These are phyloP conservation scores for Cutaneotrichosporon sp. DNA, from an alignment of 1,284 basidiomycete species.

Conservation along the genomic window DNA sequence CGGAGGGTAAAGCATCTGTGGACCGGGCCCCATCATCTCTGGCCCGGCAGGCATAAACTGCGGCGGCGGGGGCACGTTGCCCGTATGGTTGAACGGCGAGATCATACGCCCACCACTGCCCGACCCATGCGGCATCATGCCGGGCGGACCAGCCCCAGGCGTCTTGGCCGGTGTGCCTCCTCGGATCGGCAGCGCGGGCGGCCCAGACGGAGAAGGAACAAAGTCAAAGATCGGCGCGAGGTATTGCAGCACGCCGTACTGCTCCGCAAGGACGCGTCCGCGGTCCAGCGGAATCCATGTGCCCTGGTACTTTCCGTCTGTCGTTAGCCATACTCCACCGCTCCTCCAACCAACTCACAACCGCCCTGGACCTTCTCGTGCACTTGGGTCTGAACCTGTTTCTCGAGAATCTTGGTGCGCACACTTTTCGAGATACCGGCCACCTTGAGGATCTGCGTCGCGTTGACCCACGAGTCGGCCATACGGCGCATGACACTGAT, in stretches of 20 bases:
- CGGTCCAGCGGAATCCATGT: slow-evolving; percentile 96
- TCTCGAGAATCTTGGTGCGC: slow-evolving; percentile 95
- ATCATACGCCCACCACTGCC: slow-evolving; percentile 18
- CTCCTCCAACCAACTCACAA: slow-evolving; percentile 49
- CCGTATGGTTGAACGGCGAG: slow-evolving; percentile 22
- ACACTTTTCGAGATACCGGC: slow-evolving; percentile 96
- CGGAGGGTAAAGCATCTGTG: slow-evolving; percentile 17
- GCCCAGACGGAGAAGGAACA: slow-evolving; percentile 56
- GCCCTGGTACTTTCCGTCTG: slow-evolving; percentile 94
- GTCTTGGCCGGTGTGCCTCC: slow-evolving; percentile 23
- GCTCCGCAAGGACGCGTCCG: slow-evolving; percentile 80
- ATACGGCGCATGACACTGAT: slow-evolving; percentile 97
- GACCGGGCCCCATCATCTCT: slow-evolving; percentile 12
- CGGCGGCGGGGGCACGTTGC: slow-evolving; percentile 19
- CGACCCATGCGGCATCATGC: slow-evolving; percentile 4
- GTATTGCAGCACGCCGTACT: slow-evolving; percentile 78
- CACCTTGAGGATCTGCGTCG: slow-evolving; percentile 98
- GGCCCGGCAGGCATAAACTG: slow-evolving; percentile 23
- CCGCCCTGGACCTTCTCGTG: slow-evolving; percentile 99
- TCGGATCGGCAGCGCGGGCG: slow-evolving; percentile 40
- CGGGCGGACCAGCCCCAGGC: neutral
- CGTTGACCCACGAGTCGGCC: slow-evolving; percentile 80
- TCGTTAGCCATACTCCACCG: neutral
- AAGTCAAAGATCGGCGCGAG: slow-evolving; percentile 88
- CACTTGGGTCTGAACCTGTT: slow-evolving; percentile 90